phyloP scores from a whole-genome alignment of 495 filamentous ascomycete genomes.

The Hypomontagnella submonticulosa region DNA sequence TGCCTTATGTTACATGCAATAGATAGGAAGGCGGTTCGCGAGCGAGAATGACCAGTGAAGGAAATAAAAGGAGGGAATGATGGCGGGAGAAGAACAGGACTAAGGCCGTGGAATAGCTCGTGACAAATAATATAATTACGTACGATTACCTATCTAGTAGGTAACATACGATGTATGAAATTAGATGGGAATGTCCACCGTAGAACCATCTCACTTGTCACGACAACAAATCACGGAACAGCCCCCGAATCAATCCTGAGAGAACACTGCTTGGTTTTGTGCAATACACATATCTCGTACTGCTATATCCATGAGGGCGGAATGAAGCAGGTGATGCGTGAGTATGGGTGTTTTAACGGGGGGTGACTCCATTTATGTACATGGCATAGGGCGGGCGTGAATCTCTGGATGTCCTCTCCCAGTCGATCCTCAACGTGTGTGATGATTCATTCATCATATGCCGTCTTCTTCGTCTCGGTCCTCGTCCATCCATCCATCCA shows the following conservation, averaged over 20 bases:
- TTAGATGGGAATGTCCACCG: too few relatives aligned
- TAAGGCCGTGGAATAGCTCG: too few relatives aligned
- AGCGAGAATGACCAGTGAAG: too few relatives aligned
- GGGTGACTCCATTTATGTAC: constrained; percentile 30
- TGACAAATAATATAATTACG: too few relatives aligned
- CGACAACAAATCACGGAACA: constrained; percentile 1
- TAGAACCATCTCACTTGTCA: not conserved
- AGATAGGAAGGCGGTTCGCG: too few relatives aligned
- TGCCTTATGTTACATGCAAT: too few relatives aligned
- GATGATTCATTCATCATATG: constrained; percentile 22
- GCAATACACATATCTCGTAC: constrained; percentile 28
- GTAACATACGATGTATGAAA: too few relatives aligned
- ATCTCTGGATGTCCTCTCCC: constrained; percentile 11
- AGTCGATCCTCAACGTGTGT: constrained; percentile 8
- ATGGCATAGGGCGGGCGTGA: constrained; percentile 1
- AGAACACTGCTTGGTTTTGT: constrained; percentile 23
- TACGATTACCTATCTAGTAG: too few relatives aligned
- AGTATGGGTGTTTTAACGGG: not conserved
- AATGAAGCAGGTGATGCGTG: constrained; percentile 11
- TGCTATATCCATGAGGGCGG: constrained; percentile 16
- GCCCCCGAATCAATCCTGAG: not conserved
- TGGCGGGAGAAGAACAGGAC: too few relatives aligned
- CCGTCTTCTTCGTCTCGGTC: constrained; percentile 4
- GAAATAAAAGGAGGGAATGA: too few relatives aligned
- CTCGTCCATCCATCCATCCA: constrained; percentile 35